These are phyloP conservation scores for Globisporangium rhizosaccharum DNA, from an alignment of 352 stramenopile genomes.

Conservation along the genomic window DNA sequence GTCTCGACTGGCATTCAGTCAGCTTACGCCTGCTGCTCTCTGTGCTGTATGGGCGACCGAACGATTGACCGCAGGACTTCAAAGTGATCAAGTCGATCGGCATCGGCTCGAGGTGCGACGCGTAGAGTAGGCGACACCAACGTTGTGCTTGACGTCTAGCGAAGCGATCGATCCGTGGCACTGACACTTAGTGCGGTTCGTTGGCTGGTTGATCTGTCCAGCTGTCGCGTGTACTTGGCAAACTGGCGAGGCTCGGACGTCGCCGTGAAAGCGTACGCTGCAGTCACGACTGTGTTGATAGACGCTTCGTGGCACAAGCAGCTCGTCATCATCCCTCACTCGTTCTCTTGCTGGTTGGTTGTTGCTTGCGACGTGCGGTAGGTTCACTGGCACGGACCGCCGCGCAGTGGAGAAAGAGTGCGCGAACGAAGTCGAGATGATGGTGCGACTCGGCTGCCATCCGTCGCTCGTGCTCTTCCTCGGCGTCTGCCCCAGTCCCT, in stretches of 20 bases:
- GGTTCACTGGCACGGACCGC: constrained; percentile 47
- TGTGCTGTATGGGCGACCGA: too few relatives aligned
- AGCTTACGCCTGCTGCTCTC: too few relatives aligned
- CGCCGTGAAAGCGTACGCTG: constrained; percentile 64
- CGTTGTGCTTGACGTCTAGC: background rate
- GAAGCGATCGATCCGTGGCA: background rate
- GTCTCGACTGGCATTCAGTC: background rate
- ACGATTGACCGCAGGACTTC: constrained; percentile 20
- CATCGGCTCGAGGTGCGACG: constrained; percentile 55
- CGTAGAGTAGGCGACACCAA: background rate
- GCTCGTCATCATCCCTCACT: background rate
- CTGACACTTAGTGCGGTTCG: background rate
- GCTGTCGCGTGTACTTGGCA: constrained; percentile 72
- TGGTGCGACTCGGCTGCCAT: constrained; percentile 54
- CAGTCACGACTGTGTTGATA: background rate
- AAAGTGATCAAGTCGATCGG: constrained; percentile 49
- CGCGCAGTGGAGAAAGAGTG: constrained; percentile 62
- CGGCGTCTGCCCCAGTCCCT: constrained; percentile 47
- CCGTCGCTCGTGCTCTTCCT: constrained; percentile 70
- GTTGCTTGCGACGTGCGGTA: constrained; percentile 6
- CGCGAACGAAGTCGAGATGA: constrained; percentile 70
- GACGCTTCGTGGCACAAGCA: background rate
- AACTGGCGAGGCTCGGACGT: constrained; percentile 71
- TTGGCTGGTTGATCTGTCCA: constrained; percentile 12
- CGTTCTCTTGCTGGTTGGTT: background rate